Evolutionary conservation across 2,329 filamentous ascomycete species (phyloP).

Genomic region (Cladosporium sp.): DNA sequence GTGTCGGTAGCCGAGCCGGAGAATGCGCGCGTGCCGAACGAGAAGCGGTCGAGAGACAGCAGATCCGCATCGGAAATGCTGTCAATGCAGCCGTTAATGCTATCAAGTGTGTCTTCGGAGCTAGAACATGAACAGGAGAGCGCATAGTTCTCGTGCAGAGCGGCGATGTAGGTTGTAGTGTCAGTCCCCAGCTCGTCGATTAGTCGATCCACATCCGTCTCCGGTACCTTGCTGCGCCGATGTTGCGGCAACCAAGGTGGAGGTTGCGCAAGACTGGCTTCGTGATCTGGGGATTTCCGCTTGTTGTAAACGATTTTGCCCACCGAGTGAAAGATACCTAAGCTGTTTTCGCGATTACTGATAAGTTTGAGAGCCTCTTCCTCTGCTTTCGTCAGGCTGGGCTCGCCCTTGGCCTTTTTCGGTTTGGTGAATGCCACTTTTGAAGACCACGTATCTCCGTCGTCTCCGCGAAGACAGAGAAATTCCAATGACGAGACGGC

Average conservation of each 20-base stretch:
- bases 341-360: constrained; percentile 77
- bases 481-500: constrained; percentile 92
- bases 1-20: constrained; percentile 57
- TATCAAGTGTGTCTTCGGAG: constrained; percentile 61
- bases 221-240: constrained; percentile 38
- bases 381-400: constrained; percentile 67
- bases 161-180: constrained; percentile 79
- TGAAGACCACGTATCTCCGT: constrained; percentile 67
- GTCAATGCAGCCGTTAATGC: constrained; percentile 78
- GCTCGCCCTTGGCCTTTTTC: constrained; percentile 55
- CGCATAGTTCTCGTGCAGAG: constrained; percentile 88
- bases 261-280: constrained; percentile 34
- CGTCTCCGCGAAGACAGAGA: constrained; percentile 74
- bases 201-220: constrained; percentile 56
- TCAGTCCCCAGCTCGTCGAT: constrained; percentile 93
- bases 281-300: constrained; percentile 52
- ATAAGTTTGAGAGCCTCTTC: constrained; percentile 72
- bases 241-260: constrained; percentile 42
- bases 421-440: constrained; percentile 64
- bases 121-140: constrained; percentile 67
- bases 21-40: constrained; percentile 47
- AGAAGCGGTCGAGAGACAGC: constrained; percentile 68
- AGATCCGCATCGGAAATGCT: constrained; percentile 83
- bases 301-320: constrained; percentile 98
- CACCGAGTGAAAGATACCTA: constrained; percentile 93